Conservation (phyloP, 140 eudicot genomes). For the Bidens hawaiensis region DNA sequence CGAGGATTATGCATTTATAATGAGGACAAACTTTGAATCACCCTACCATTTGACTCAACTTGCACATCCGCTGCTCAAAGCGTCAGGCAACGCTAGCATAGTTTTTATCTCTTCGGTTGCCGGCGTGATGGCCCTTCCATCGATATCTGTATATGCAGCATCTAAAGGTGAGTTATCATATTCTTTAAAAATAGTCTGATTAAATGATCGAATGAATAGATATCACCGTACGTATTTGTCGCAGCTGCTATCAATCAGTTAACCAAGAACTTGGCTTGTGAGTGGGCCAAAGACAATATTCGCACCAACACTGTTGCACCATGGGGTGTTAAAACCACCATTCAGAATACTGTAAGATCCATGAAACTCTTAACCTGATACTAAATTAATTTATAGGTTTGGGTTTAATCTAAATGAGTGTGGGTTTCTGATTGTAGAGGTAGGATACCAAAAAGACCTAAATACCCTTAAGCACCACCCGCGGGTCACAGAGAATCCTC, state of each 20-base stretch:
- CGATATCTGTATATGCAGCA: constrained; percentile 37
- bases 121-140: constrained; percentile 37
- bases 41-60: constrained; percentile 58
- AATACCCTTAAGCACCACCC: too few relatives aligned
- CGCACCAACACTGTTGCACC: constrained; percentile 30
- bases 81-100: constrained; percentile 43
- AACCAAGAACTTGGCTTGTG: constrained; percentile 37
- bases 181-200: background rate
- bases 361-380: background rate
- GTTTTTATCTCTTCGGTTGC: constrained; percentile 56
- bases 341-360: constrained; percentile 18
- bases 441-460: too few relatives aligned
- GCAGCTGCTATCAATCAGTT: constrained; percentile 26
- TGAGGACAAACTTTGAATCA: constrained; percentile 54
- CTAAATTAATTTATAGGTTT: background rate
- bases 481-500: too few relatives aligned
- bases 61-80: constrained; percentile 47
- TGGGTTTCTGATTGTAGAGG: background rate
- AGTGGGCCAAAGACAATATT: constrained; percentile 36
- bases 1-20: constrained; percentile 41
- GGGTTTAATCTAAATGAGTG: background rate
- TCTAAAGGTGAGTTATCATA: constrained; percentile 35
- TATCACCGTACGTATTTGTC: background rate
- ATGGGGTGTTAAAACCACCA: constrained; percentile 30
- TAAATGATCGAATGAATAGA: background rate